Percentiles rank a stretch among this genome's conserved stretches.
These are phyloP conservation scores for Pythium rishiriense DNA, from an alignment of 352 stramenopile species.

Conservation along the genomic window DNA sequence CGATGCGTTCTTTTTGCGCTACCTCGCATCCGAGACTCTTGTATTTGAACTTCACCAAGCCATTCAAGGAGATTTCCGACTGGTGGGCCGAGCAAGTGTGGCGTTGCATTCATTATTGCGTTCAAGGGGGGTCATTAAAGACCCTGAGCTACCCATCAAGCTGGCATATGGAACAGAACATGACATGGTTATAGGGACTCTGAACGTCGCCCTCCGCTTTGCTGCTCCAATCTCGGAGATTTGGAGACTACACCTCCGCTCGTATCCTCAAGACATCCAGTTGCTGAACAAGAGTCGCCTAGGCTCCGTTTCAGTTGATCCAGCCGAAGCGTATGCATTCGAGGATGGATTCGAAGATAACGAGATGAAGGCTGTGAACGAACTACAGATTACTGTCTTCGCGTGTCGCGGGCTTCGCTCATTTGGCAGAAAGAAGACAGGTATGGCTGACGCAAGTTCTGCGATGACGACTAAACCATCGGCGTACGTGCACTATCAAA, in stretches of 20 bases:
- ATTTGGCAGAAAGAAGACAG: slow-evolving; percentile 41
- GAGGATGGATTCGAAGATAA: slow-evolving; percentile 29
- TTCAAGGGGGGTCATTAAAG: slow-evolving; percentile 75
- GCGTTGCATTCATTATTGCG: slow-evolving; percentile 73
- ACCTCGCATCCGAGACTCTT: slow-evolving; percentile 86
- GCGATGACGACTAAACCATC: slow-evolving; percentile 45
- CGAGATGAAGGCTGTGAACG: slow-evolving; percentile 39
- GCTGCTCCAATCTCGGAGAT: slow-evolving; percentile 90
- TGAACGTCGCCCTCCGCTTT: slow-evolving; percentile 86
- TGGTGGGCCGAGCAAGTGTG: slow-evolving; percentile 73
- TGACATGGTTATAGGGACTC: slow-evolving; percentile 49
- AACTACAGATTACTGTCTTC: slow-evolving; percentile 72
- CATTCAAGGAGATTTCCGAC: slow-evolving; percentile 84
- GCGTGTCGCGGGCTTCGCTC: slow-evolving; percentile 56
- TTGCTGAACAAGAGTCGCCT: slow-evolving; percentile 36
- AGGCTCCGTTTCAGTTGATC: neutral
- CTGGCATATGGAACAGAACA: slow-evolving; percentile 30
- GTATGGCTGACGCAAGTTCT: neutral
- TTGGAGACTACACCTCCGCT: slow-evolving; percentile 88
- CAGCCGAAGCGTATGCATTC: slow-evolving; percentile 21
- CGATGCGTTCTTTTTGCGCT: slow-evolving; percentile 92
- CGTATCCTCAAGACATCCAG: slow-evolving; percentile 82
- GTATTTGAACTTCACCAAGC: slow-evolving; percentile 90
- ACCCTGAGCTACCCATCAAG: slow-evolving; percentile 50
- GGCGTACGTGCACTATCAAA: slow-evolving; percentile 90